Evolutionary conservation across 208 protist species (phyloP).

Genomic region (Leishmania gerbilli): DNA sequence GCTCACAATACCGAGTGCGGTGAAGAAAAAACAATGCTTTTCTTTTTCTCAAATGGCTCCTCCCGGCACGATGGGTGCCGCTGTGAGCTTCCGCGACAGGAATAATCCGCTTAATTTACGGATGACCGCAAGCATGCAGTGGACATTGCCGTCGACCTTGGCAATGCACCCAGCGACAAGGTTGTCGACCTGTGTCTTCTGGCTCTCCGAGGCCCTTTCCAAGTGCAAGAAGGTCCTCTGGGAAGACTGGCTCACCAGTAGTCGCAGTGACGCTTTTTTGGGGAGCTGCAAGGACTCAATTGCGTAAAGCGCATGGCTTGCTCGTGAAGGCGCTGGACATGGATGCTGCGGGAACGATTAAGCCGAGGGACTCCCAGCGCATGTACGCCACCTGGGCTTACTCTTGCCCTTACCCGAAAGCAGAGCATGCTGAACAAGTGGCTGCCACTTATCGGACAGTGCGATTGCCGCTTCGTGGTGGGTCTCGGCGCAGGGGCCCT

Average conservation of each 20-base stretch:
- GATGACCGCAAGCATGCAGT: constrained; percentile 64
- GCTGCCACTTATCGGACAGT: constrained; percentile 57
- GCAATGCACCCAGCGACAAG: constrained; percentile 23
- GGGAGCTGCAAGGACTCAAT: constrained; percentile 26
- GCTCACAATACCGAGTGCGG: neutral
- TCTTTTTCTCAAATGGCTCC: neutral
- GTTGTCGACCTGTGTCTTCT: constrained; percentile 28
- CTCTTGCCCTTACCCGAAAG: constrained; percentile 30
- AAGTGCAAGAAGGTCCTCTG: constrained; percentile 43
- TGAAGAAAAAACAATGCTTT: neutral
- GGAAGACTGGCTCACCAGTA: constrained; percentile 34
- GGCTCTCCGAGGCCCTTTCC: constrained; percentile 52
- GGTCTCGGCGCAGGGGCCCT: constrained; percentile 42
- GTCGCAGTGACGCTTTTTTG: constrained; percentile 35
- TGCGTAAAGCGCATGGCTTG: constrained; percentile 24
- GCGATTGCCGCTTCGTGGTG: constrained; percentile 44
- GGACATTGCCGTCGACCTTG: constrained; percentile 44
- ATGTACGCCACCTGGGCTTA: constrained; percentile 62
- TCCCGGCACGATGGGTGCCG: neutral
- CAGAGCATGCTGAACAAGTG: constrained; percentile 39
- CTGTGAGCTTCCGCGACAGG: constrained; percentile 7
- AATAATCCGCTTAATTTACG: constrained; percentile 39
- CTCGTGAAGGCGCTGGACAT: constrained; percentile 53
- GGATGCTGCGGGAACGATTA: constrained; percentile 66
- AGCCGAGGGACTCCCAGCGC: constrained; percentile 66